Percentiles rank a stretch among this genome's conserved stretches.
phyloP scores from a whole-genome alignment of 2,329 filamentous ascomycete species.

The Talaromyces verruculosus region DNA sequence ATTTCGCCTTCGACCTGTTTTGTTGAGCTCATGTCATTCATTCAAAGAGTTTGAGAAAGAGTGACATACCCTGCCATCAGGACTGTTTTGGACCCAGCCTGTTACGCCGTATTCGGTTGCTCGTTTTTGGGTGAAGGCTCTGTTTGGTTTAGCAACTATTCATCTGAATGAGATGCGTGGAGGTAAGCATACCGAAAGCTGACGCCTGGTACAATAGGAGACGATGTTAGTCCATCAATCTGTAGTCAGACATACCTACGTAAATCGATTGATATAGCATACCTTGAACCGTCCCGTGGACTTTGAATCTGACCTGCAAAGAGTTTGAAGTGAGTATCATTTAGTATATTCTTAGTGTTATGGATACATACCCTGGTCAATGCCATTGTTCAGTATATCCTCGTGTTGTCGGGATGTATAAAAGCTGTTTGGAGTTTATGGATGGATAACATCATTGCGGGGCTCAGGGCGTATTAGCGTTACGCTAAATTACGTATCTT shows the following conservation, averaged over 20 bases:
- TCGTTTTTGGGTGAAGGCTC: constrained; percentile 46
- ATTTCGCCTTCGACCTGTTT: constrained; percentile 82
- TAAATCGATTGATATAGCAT: too few relatives aligned
- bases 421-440: neutral
- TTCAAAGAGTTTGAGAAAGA: neutral
- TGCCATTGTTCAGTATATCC: constrained; percentile 2
- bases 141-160: constrained; percentile 18
- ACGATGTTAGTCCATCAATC: neutral
- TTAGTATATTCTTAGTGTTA: too few relatives aligned
- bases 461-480: neutral
- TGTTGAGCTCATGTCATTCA: too few relatives aligned
- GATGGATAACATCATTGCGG: constrained; percentile 2
- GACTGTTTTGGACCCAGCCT: constrained; percentile 52
- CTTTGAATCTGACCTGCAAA: constrained; percentile 44
- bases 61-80: constrained; percentile 42
- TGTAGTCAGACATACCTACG: too few relatives aligned
- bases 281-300: constrained; percentile 72
- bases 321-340: neutral
- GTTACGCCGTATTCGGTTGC: constrained; percentile 47
- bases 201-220: constrained; percentile 38
- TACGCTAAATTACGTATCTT: constrained; percentile 7
- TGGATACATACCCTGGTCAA: constrained; percentile 16
- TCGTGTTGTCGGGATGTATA: neutral
- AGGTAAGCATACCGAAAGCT: constrained; percentile 47
- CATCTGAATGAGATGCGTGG: neutral